A percentile compares a stretch with the other conserved stretches of the same genome.
Evolutionary conservation across 2,329 filamentous ascomycete species (phyloP).

Genomic region (Epichloe baconii): DNA sequence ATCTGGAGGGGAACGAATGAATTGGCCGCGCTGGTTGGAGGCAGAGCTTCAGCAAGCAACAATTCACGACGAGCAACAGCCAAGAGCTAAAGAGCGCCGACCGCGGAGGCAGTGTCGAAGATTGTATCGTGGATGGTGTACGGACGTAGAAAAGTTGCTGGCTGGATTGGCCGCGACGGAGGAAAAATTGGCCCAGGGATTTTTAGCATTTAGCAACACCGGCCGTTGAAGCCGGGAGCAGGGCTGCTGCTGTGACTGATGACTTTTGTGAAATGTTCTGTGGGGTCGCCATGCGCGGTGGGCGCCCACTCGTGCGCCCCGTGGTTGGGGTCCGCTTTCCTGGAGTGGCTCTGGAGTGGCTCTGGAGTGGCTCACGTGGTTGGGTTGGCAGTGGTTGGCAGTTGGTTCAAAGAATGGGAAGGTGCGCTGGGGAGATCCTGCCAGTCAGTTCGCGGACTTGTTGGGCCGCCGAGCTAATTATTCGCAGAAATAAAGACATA

Average conservation of each 20-base stretch:
- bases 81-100: slow-evolving; percentile 1
- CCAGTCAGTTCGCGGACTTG: not conserved
- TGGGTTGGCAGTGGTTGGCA: too few species aligned
- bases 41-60: not conserved
- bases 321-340: too few species aligned
- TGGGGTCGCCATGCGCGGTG: not conserved
- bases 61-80: not conserved
- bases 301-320: too few species aligned
- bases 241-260: not conserved
- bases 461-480: too few species aligned
- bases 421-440: not conserved
- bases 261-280: not conserved
- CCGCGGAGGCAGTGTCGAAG: slow-evolving; percentile 2
- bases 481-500: not conserved
- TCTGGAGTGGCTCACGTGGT: too few species aligned
- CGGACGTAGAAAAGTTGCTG: slow-evolving; percentile 1
- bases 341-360: too few species aligned
- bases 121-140: slow-evolving; percentile 1
- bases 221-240: slow-evolving; percentile 1
- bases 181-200: slow-evolving; percentile 2
- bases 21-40: not conserved
- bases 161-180: slow-evolving; percentile 1
- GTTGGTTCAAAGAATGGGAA: not conserved
- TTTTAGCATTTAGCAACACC: not conserved
- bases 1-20: not conserved